Base-by-base conservation (phyloP, 345 rosid genomes). In the Sisymbrium altissimum region DNA sequence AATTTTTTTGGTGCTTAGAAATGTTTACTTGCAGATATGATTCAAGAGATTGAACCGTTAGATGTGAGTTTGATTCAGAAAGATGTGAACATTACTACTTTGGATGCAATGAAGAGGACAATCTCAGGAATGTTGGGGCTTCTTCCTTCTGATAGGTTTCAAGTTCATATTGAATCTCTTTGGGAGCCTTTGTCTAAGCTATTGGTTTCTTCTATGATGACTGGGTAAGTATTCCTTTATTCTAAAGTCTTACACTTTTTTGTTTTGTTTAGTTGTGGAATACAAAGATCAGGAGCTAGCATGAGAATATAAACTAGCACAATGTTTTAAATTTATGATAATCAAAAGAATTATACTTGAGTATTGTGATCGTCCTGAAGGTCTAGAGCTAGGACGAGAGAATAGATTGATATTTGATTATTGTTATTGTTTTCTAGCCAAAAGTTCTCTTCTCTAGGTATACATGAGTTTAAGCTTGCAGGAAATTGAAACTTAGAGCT, bases 21-120 rank as follows among this genome's bases (percentile, higher is more conserved):
- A 78, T 81, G 88, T 0, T 53, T 80, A 38, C 86, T 91, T 36
- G 66, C 89, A 23, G 81, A 84, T 79, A 80, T 88, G 73, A 89
- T 91, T 57, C 97, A 83, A 75, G 97, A 91, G 82, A 87, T 91
- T 69, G 98, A 94, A 46, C 97, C 98, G 7, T 71, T 94, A 66
- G 98, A 94, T 65, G 93, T 94, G 81, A 87, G 90, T 81, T 76
- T 89, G 11, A 91, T 94, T 58, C 98, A 94, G 55, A 91, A 86
- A 73, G 97, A 94, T 62, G 97, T 94, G 50, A 84, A 97, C 4
- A 75, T 87, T 2, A 86, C 95, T 12, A 89, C 97, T 13, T 78
- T 94, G 71, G 98, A 91, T 84, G 98, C 98, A 6, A 91, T 94
- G 93, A 94, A 94, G 79, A 84, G 97, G 82, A 94, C 97, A 36